These are phyloP conservation scores for Trypanosoma avium DNA, from an alignment of 208 protist species.

Conservation along the genomic window DNA sequence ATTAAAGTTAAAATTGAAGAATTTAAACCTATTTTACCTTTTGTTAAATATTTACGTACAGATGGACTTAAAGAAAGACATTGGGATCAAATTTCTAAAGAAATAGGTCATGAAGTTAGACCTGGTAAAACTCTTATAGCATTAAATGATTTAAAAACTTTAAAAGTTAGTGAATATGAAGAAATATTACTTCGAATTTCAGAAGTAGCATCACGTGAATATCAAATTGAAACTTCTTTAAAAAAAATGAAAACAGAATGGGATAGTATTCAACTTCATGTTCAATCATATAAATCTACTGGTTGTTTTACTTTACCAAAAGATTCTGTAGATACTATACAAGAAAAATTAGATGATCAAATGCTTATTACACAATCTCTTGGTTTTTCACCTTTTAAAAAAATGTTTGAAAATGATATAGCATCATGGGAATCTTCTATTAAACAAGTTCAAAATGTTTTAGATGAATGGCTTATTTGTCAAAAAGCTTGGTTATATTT, in stretches of 20 bases:
- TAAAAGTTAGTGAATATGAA: conserved; percentile 79
- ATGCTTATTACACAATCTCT: conserved; percentile 96
- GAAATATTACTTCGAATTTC: conserved; percentile 90
- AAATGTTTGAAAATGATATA: conserved; percentile 95
- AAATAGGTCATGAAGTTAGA: conserved; percentile 89
- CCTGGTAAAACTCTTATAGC: conserved; percentile 86
- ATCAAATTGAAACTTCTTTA: conserved; percentile 93
- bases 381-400: conserved; percentile 96
- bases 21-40: conserved; percentile 95
- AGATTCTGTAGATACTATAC: conserved; percentile 90
- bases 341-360: conserved; percentile 96
- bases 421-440: conserved; percentile 90
- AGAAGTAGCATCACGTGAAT: conserved; percentile 95
- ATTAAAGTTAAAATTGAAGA: conserved; percentile 92
- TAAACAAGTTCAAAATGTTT: conserved; percentile 85
- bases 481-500: conserved; percentile 97
- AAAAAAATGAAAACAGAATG: conserved; percentile 95
- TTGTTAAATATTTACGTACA: conserved; percentile 94
- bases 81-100: conserved; percentile 93
- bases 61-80: conserved; percentile 96
- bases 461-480: conserved; percentile 95
- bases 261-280: conserved; percentile 82
- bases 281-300: conserved; percentile 89
- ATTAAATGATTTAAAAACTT: conserved; percentile 78
- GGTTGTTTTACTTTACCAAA: conserved; percentile 93